These are phyloP conservation scores for Scenedesmus sp. DNA, from an alignment of 163 green algal species.

Conservation along the genomic window DNA sequence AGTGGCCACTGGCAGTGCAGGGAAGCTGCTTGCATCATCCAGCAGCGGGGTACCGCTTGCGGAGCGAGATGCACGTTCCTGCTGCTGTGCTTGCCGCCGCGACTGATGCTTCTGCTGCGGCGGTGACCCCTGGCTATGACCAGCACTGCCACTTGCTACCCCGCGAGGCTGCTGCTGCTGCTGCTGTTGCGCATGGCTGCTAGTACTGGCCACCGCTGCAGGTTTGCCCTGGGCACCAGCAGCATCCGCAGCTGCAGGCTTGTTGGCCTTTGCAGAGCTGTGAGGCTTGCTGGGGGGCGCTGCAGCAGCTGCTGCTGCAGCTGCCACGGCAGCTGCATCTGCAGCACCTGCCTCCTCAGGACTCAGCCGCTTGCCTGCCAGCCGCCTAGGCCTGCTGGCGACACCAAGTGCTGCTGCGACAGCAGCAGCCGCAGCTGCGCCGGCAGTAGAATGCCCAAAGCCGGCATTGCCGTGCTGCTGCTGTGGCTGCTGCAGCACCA, in stretches of 20 bases:
- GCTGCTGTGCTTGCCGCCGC: neutral
- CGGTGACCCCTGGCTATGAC: neutral
- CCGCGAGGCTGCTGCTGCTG: neutral
- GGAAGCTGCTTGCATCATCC: conserved; percentile 17
- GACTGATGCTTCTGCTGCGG: neutral
- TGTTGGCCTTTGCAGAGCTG: neutral
- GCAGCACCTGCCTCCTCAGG: neutral
- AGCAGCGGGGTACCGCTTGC: neutral
- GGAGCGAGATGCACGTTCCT: conserved; percentile 8
- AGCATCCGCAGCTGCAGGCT: neutral
- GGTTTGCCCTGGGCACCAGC: neutral
- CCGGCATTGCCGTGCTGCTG: neutral
- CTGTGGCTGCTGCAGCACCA: conserved; percentile 15
- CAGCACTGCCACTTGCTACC: neutral
- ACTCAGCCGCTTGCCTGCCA: conserved; percentile 21
- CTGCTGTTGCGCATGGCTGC: neutral
- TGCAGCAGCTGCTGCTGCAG: neutral
- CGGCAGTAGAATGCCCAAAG: neutral
- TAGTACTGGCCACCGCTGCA: neutral
- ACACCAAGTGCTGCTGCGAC: neutral
- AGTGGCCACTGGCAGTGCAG: conserved; percentile 1
- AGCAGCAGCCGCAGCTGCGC: neutral
- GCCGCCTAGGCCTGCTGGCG: neutral
- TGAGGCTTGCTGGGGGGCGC: neutral
- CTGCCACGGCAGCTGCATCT: neutral